phyloP scores from a whole-genome alignment of 139 green algal species.

The Micromonas pusilla region DNA sequence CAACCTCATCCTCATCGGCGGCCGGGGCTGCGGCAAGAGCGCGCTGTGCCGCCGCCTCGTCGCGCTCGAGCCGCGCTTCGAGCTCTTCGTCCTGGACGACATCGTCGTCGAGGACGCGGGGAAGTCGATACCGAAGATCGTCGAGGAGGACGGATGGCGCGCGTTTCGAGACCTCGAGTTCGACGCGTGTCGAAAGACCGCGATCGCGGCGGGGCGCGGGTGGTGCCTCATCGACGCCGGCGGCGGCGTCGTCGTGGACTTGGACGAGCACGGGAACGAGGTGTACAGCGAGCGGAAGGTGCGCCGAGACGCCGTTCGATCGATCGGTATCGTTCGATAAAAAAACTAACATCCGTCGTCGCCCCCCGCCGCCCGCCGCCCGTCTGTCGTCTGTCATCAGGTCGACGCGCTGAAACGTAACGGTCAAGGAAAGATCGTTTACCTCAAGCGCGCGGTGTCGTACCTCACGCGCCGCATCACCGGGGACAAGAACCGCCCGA shows the following conservation, averaged over 20 bases:
- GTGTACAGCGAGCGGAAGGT: conserved; percentile 21
- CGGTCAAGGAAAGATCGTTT: conserved; percentile 13
- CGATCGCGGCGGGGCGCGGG: background rate
- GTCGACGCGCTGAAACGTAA: conserved; percentile 22
- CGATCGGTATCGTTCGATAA: no score
- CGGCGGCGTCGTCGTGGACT: conserved; percentile 16
- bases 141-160: background rate
- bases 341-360: no score
- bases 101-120: conserved; percentile 10
- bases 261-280: conserved; percentile 22
- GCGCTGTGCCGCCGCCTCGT: background rate
- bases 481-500: conserved; percentile 14
- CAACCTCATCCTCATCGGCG: conserved; percentile 21
- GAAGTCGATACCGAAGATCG: conserved; percentile 14
- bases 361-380: no score
- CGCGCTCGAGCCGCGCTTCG: conserved; percentile 14
- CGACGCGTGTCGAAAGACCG: background rate
- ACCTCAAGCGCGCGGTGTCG: background rate
- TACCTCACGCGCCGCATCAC: conserved; percentile 5
- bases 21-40: conserved; percentile 24
- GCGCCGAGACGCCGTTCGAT: no score
- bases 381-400: no score
- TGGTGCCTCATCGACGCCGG: conserved; percentile 18
- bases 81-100: conserved; percentile 4
- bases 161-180: conserved; percentile 23